phyloP scores from a whole-genome alignment of 2,329 filamentous ascomycete genomes.

The Penicillium digitatum region DNA sequence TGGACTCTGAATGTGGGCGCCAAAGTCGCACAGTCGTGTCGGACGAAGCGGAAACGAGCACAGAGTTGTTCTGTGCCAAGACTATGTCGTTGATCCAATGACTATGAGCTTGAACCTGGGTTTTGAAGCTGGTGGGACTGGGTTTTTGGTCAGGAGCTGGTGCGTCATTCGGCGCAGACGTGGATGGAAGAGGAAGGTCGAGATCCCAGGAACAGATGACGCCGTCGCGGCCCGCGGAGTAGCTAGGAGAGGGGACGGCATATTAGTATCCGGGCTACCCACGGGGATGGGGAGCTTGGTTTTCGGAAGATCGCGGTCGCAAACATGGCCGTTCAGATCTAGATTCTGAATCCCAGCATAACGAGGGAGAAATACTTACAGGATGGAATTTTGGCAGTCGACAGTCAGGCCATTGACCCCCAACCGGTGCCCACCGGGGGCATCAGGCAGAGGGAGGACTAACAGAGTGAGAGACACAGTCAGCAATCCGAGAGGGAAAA shows the following conservation, averaged over 20 bases:
- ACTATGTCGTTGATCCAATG: constrained; percentile 95
- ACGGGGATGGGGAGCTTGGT: not conserved
- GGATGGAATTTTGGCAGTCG: constrained; percentile 73
- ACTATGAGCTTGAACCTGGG: constrained; percentile 75
- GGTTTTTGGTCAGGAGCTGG: constrained; percentile 24
- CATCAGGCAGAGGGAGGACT: constrained; percentile 71
- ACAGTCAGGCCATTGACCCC: constrained; percentile 93
- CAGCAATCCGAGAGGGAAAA: not conserved
- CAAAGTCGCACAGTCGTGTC: constrained; percentile 90
- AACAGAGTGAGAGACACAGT: constrained; percentile 9
- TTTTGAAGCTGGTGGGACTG: constrained; percentile 52
- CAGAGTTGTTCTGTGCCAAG: constrained; percentile 70
- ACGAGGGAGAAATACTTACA: constrained; percentile 57
- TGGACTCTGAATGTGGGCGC: constrained; percentile 66
- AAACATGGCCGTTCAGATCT: not conserved
- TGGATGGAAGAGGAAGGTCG: constrained; percentile 34
- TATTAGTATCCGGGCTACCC: constrained; percentile 21
- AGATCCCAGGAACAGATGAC: constrained; percentile 95
- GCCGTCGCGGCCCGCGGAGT: constrained; percentile 92
- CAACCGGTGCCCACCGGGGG: constrained; percentile 78
- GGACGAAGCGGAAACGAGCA: constrained; percentile 85
- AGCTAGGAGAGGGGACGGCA: constrained; percentile 52
- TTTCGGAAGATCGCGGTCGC: not conserved
- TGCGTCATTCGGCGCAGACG: constrained; percentile 23
- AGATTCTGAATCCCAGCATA: not conserved